Evolutionary conservation across 192 early-diverging fungal genomes (phyloP), one percentile per base, ranked within the genome.

Genomic region (Gonapodya prolifera): DNA sequence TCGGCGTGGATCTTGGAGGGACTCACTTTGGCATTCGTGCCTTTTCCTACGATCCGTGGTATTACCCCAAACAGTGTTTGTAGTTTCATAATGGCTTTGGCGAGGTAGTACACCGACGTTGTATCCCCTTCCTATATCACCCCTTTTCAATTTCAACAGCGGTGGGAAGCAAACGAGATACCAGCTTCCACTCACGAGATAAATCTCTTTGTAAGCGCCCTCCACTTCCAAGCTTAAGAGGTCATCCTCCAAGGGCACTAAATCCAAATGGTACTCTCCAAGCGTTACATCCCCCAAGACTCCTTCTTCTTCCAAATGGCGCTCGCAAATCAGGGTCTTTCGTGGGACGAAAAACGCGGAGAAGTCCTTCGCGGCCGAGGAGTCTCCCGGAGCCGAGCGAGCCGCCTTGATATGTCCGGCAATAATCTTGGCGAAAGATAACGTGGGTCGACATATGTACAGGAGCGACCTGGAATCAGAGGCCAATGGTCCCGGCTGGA

Each of bases 261-360:
- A 83, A 77, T 99, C 96, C 84, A 99, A 82, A 61, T 92, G 89
- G 83, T 91, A 96, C 81, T 97, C 94, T 2, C 92, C 91, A 77
- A 98, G 83, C 0, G 87, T 87, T 13, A 98, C 82, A 73, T 95
- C 94, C 29, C 94, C 95, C 83, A 91, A 89, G 0, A 99, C 94
- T 30, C 94, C 95, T 30, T 92, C 91, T 75, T 98, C 95, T 82
- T 96, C 97, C 76, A 98, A 84, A 17, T 97, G 90, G n/a, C 92
- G 90, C 81, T 97, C 94, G 83, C 96, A 97, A 0, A 98, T 82
- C 73, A 94, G 86, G 1, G 96, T 95, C 8, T 94, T 89, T 33
- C 92, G 86, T 13, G 97, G 96, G 0, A 95, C 95, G 82, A 99
- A 92, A 36, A 1, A 69, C 0, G 1, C 30, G 29, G 1, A 34